These are phyloP conservation scores for Verticillium albo-atrum DNA, from an alignment of 2,329 filamentous ascomycete species.

Conservation along the genomic window DNA sequence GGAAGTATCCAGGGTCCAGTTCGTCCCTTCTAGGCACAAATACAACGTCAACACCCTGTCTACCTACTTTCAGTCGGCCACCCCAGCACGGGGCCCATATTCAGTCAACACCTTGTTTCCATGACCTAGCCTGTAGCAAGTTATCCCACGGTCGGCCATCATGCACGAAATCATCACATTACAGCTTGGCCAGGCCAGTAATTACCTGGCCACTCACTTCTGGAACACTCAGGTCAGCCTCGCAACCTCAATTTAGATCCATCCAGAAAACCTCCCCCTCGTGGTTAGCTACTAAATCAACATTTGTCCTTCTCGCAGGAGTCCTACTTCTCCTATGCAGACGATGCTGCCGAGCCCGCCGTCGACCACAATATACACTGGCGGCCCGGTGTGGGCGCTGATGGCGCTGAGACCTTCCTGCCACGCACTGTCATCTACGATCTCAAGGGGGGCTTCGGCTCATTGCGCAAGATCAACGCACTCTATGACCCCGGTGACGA, in stretches of 20 bases:
- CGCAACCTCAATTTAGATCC: background rate
- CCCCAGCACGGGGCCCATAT: too few species aligned
- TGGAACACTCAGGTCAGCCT: slow-evolving; percentile 80
- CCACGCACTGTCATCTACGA: slow-evolving; percentile 92
- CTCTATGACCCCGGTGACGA: slow-evolving; percentile 62
- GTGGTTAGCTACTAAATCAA: slow-evolving; percentile 11
- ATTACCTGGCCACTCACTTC: slow-evolving; percentile 92
- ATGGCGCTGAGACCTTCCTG: slow-evolving; percentile 87
- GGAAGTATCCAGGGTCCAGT: background rate
- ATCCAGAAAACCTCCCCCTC: background rate
- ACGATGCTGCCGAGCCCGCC: slow-evolving; percentile 50
- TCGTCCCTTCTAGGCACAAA: background rate
- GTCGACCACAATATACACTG: slow-evolving; percentile 88
- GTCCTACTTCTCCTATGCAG: slow-evolving; percentile 90
- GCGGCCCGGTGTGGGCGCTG: slow-evolving; percentile 72
- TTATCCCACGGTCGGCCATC: background rate
- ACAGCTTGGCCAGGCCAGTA: slow-evolving; percentile 88
- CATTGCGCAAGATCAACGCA: slow-evolving; percentile 80
- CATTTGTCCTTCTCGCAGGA: slow-evolving; percentile 51
- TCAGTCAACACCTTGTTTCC: background rate
- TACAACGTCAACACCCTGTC: background rate
- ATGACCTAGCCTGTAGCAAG: background rate
- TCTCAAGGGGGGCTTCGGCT: slow-evolving; percentile 88
- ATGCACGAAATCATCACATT: slow-evolving; percentile 97
- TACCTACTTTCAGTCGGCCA: too few species aligned